Evolutionary conservation across 164 flowering plant species (phyloP), one percentile per base, ranked within the genome.

Genomic region (Platanus orientalis): DNA sequence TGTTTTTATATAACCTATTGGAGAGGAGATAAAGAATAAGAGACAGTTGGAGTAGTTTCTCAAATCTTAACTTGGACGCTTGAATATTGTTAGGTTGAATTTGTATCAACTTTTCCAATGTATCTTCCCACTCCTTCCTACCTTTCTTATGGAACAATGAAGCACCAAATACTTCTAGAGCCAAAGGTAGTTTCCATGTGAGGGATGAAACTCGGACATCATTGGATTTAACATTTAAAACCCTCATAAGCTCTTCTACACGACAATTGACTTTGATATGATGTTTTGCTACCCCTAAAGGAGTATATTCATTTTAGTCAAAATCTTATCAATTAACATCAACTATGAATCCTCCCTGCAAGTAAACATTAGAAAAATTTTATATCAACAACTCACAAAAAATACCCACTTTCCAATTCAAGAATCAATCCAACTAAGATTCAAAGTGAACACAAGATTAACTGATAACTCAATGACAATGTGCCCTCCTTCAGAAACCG

Each of bases 111-210:
- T 72, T 80, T 50, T 71, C n/a, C 48, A 82, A 7, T 14, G 70
- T 73, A 53, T 69, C 75, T 63, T 67, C 53, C 83, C 81, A 81
- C 24, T 81, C 80, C 54, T 62, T 20, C 19, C 23, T 36, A n/a
- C 16, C 63, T 58, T 73, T 76, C 64, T 74, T 72, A 51, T 74
- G 69, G n/a, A 21, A 69, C 42, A 81, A 40, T 49, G 51, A 64
- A 2, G 77, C 64, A 34, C 80, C 84, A 65, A 78, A 61, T 0
- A 81, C 79, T 73, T 81, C 82, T 50, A 81, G 20, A 54, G 84
- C 82, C 71, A 81, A 64, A 11, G 84, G 82, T 3, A 76, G 61
- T 23, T 77, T 69, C 45, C 82, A 79, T 2, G 79, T 63, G 24
- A 57, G 62, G 2, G 65, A 29, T 2, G 16, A 1, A 16, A 16